A percentile compares a stretch with the other conserved stretches of the same genome.
Evolutionary conservation across 1,139 yeast species (phyloP).

Genomic region (Keqinozyma sinolaborantium): DNA sequence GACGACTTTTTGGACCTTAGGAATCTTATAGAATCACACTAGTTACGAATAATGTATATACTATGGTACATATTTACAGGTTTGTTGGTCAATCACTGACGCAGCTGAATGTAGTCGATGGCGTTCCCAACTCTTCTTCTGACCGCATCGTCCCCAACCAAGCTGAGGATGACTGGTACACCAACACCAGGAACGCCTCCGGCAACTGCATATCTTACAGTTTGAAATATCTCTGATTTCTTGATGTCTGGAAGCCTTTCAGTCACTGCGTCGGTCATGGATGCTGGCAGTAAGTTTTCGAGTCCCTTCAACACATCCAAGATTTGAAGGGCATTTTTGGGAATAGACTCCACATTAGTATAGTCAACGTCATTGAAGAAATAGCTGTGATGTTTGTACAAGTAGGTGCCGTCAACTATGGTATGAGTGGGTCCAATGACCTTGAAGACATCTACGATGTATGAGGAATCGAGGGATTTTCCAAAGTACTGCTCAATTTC

Average conservation of each 20-base stretch:
- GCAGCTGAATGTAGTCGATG: constrained; percentile 3
- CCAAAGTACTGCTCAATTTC: constrained; percentile 13
- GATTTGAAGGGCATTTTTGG: constrained; percentile 5
- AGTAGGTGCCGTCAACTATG: constrained; percentile 47
- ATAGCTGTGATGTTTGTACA: constrained; percentile 43
- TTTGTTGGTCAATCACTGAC: no score
- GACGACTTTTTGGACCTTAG: constrained; percentile 31
- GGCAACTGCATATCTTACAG: constrained; percentile 68
- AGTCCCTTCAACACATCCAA: constrained; percentile 5
- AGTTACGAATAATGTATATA: constrained; percentile 4
- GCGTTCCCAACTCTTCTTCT: constrained; percentile 27
- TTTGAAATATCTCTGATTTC: constrained; percentile 54
- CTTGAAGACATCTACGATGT: constrained; percentile 22
- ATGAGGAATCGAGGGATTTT: constrained; percentile 15
- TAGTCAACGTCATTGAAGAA: constrained; percentile 39
- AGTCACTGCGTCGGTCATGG: constrained; percentile 12
- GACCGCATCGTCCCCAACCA: constrained; percentile 51
- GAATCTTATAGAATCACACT: constrained; percentile 8
- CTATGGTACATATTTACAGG: neutral
- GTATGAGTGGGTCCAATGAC: constrained; percentile 39
- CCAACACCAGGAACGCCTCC: constrained; percentile 72
- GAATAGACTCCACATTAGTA: no score
- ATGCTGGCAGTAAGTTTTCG: constrained; percentile 12
- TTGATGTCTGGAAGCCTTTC: constrained; percentile 13
- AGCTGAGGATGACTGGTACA: constrained; percentile 53